These are phyloP conservation scores for Hyaloraphidium curvatum DNA, from an alignment of 192 early-diverging fungal genomes.

Conservation along the genomic window DNA sequence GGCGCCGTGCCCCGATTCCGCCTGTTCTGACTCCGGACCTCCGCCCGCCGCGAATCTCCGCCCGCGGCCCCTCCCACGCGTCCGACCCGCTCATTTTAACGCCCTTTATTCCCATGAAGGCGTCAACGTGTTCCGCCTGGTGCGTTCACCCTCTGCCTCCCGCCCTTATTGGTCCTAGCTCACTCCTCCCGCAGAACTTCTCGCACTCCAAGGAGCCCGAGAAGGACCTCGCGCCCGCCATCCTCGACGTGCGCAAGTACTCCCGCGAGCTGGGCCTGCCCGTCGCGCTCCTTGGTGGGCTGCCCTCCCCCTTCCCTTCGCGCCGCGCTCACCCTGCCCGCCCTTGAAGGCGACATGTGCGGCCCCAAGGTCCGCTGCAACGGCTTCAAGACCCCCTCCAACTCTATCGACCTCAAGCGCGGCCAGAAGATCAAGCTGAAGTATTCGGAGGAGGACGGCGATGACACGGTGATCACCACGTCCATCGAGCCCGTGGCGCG, in stretches of 20 bases:
- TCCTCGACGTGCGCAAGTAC: slow-evolving; percentile 23
- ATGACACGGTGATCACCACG: slow-evolving; percentile 19
- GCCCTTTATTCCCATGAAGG: slow-evolving; percentile 5
- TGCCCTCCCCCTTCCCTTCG: not conserved
- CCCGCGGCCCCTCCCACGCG: no score
- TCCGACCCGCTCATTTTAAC: no score
- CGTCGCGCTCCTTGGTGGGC: slow-evolving; percentile 25
- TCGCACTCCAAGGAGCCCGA: slow-evolving; percentile 25
- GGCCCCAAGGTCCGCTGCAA: slow-evolving; percentile 37
- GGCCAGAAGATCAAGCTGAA: not conserved
- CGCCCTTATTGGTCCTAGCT: no score
- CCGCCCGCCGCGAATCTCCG: no score
- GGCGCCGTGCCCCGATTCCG: no score
- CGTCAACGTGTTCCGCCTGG: slow-evolving; percentile 28
- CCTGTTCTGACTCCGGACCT: no score
- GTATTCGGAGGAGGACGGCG: slow-evolving; percentile 1
- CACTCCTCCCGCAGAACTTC: no score
- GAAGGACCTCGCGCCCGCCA: slow-evolving; percentile 18
- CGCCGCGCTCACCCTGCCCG: not conserved
- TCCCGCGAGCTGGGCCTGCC: slow-evolving; percentile 18
- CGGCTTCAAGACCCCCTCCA: slow-evolving; percentile 17
- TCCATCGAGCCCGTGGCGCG: slow-evolving; percentile 17
- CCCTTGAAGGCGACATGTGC: slow-evolving; percentile 21
- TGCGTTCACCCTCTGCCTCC: no score
- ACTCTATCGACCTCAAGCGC: slow-evolving; percentile 16